Evolutionary conservation across 2,329 filamentous ascomycete species (phyloP).

Genomic region (Colletotrichum salicis): DNA sequence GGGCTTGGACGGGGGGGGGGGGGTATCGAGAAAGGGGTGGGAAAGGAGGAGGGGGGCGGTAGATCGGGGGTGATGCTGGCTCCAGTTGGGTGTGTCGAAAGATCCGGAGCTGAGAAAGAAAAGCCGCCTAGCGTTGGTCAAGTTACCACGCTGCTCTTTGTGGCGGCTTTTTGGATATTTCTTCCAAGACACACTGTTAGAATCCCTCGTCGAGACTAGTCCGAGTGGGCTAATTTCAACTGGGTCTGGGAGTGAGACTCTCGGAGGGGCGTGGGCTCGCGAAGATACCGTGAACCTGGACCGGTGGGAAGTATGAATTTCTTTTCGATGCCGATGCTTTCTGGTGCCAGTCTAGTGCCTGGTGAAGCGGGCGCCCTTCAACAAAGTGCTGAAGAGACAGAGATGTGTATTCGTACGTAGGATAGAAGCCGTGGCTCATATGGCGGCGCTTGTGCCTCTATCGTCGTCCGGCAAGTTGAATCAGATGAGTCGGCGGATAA

Average conservation of each 20-base stretch:
- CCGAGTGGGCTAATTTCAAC: slow-evolving; percentile 22
- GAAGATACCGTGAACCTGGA: slow-evolving; percentile 29
- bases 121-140: slow-evolving; percentile 36
- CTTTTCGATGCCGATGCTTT: slow-evolving; percentile 35
- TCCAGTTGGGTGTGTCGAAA: slow-evolving; percentile 22
- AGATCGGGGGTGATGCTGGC: slow-evolving; percentile 17
- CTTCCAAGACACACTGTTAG: slow-evolving; percentile 32
- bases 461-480: not conserved
- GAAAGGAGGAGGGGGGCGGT: not conserved
- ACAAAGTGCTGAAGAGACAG: slow-evolving; percentile 22
- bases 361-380: slow-evolving; percentile 19
- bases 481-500: not conserved
- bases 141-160: slow-evolving; percentile 36
- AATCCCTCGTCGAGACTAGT: slow-evolving; percentile 25
- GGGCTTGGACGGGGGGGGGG: not conserved
- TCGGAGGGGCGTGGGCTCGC: slow-evolving; percentile 23
- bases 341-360: slow-evolving; percentile 31
- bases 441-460: not conserved
- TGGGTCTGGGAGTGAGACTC: slow-evolving; percentile 27
- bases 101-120: slow-evolving; percentile 28
- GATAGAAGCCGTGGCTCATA: not conserved
- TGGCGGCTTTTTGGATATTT: slow-evolving; percentile 31
- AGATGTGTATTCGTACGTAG: not conserved
- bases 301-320: slow-evolving; percentile 31
- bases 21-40: not conserved